A percentile compares a stretch with the other conserved stretches of the same genome.
phyloP scores from a whole-genome alignment of 192 early-diverging fungal species.

The Entomortierella chlamydospora region DNA sequence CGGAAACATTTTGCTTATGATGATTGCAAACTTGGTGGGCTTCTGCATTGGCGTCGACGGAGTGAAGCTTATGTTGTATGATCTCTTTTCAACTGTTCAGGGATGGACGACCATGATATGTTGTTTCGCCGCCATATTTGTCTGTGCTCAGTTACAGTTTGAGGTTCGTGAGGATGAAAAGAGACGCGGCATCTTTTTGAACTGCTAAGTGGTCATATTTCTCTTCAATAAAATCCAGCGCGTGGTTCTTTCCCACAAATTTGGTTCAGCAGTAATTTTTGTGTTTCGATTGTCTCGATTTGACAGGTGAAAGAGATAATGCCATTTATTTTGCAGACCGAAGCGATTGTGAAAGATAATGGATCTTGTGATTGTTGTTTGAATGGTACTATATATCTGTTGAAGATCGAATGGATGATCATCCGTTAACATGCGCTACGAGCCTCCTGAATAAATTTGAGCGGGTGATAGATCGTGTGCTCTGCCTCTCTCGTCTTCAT shows the following conservation, averaged over 20 bases:
- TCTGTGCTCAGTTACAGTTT: slow-evolving; percentile 83
- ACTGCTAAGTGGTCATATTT: slow-evolving; percentile 16
- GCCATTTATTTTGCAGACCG: too few species aligned
- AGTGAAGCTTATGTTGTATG: slow-evolving; percentile 74
- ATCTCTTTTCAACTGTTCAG: slow-evolving; percentile 67
- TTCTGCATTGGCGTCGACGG: slow-evolving; percentile 93
- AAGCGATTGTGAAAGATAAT: too few species aligned
- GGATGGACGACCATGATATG: slow-evolving; percentile 66
- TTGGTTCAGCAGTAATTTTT: too few species aligned
- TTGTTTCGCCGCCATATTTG: slow-evolving; percentile 67
- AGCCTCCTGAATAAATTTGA: not conserved
- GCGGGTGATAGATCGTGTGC: slow-evolving; percentile 20
- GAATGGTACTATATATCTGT: not conserved
- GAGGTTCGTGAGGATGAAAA: slow-evolving; percentile 83
- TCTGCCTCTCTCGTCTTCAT: not conserved
- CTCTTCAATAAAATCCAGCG: not conserved
- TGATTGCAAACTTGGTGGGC: slow-evolving; percentile 96
- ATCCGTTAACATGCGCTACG: not conserved
- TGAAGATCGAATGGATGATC: not conserved
- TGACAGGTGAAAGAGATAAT: too few species aligned
- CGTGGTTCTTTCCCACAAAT: too few species aligned
- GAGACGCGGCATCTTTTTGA: slow-evolving; percentile 58
- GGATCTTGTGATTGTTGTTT: too few species aligned
- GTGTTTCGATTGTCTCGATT: too few species aligned
- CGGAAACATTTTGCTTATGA: slow-evolving; percentile 93